These are phyloP conservation scores for Hyphopichia pseudoburtonii DNA, from an alignment of 1,139 yeast species.

Conservation along the genomic window DNA sequence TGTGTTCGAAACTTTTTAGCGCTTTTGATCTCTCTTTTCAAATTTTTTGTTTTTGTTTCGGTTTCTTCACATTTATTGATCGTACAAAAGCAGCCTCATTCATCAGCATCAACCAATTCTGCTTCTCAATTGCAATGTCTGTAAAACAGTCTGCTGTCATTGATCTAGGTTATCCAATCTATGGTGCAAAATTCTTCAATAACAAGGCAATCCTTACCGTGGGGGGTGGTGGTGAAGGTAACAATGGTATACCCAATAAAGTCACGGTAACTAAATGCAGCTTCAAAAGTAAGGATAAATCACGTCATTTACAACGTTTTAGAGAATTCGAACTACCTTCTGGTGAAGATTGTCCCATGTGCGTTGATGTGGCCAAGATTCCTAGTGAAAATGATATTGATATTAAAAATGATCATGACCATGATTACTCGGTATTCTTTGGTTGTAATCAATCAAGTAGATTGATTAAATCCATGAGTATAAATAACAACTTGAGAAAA, in stretches of 20 bases:
- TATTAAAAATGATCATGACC: conserved; percentile 13
- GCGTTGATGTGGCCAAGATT: conserved; percentile 51
- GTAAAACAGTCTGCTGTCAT: conserved; percentile 38
- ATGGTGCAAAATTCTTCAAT: conserved; percentile 70
- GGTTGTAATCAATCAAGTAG: conserved; percentile 72
- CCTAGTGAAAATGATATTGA: conserved; percentile 19
- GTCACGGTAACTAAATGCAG: conserved; percentile 67
- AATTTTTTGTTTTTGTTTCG: background rate
- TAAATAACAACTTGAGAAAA: conserved; percentile 73
- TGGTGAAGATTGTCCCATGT: conserved; percentile 74
- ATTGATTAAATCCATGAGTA: conserved; percentile 55
- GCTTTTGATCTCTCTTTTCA: no score
- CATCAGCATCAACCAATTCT: background rate
- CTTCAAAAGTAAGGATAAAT: conserved; percentile 51
- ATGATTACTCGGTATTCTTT: conserved; percentile 53
- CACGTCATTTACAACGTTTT: conserved; percentile 55
- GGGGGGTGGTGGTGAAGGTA: conserved; percentile 97
- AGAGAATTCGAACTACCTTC: conserved; percentile 63
- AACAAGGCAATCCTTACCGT: conserved; percentile 65
- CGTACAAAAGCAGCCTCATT: background rate
- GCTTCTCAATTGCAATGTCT: conserved; percentile 27
- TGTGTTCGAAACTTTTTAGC: no score
- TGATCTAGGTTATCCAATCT: conserved; percentile 78
- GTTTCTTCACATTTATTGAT: background rate
- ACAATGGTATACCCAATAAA: conserved; percentile 82